A percentile compares a stretch with the other conserved stretches of the same genome.
Conservation (phyloP, 202 grass and related monocot species). For the Schoenoplectus triqueter region DNA sequence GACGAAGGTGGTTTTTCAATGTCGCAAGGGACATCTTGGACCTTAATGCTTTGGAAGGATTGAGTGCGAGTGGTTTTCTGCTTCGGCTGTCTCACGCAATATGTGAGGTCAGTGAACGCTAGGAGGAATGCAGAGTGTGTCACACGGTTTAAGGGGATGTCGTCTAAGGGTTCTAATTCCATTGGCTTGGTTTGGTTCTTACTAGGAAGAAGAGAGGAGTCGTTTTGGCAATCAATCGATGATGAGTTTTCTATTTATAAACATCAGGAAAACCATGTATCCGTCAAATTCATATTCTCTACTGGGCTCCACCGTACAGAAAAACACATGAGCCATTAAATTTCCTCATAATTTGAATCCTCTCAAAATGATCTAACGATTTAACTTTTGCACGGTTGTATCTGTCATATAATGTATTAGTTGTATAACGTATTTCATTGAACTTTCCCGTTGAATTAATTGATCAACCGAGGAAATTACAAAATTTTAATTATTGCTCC, state of each 20-base stretch:
- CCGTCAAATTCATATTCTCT: too few species aligned
- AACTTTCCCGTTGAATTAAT: too few species aligned
- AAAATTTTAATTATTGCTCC: too few species aligned
- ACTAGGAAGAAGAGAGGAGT: conserved; percentile 1
- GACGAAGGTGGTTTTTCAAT: not conserved
- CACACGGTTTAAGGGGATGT: not conserved
- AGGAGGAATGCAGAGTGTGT: not conserved
- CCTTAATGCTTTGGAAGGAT: not conserved
- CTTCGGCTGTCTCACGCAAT: not conserved
- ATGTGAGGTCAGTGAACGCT: conserved; percentile 22
- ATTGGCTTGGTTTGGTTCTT: not conserved
- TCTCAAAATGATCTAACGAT: too few species aligned
- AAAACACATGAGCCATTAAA: too few species aligned
- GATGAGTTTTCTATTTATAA: not conserved
- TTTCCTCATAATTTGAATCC: too few species aligned
- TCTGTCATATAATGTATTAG: too few species aligned
- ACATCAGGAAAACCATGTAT: not conserved
- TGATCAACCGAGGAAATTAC: too few species aligned
- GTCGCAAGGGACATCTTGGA: not conserved
- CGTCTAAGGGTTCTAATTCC: conserved; percentile 19
- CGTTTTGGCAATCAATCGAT: not conserved
- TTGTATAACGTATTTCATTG: too few species aligned
- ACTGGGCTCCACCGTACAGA: too few species aligned
- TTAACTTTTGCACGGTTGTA: too few species aligned
- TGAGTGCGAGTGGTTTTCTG: not conserved